phyloP scores from a whole-genome alignment of 495 filamentous ascomycete species.

The Penicillium ochrochloron region DNA sequence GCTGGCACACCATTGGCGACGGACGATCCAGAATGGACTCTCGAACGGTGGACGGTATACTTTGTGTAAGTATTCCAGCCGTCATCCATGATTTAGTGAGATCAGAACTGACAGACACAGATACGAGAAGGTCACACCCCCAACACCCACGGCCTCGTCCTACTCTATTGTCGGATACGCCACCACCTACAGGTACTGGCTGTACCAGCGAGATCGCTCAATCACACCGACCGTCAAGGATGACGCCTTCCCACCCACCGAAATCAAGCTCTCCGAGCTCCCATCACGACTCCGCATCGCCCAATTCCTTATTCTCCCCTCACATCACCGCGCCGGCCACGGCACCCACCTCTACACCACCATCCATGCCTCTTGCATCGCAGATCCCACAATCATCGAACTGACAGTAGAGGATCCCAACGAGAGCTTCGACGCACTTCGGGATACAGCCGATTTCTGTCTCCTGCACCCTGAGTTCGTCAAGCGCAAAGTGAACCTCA shows the following conservation, averaged over 20 bases:
- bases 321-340: slow-evolving; percentile 78
- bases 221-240: slow-evolving; percentile 38
- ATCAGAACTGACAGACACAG: slow-evolving; percentile 33
- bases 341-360: slow-evolving; percentile 80
- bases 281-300: slow-evolving; percentile 82
- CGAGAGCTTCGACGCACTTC: slow-evolving; percentile 88
- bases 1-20: slow-evolving; percentile 74
- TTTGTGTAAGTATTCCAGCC: slow-evolving; percentile 58
- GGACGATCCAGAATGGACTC: slow-evolving; percentile 72
- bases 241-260: slow-evolving; percentile 48
- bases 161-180: slow-evolving; percentile 85
- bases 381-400: slow-evolving; percentile 68
- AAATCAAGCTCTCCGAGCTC: slow-evolving; percentile 51
- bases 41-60: slow-evolving; percentile 86
- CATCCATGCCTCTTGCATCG: slow-evolving; percentile 68
- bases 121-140: slow-evolving; percentile 66
- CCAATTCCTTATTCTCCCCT: slow-evolving; percentile 91
- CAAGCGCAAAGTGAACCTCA: slow-evolving; percentile 50
- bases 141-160: slow-evolving; percentile 51
- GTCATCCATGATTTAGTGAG: not conserved
- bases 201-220: slow-evolving; percentile 38
- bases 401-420: slow-evolving; percentile 96
- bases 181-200: slow-evolving; percentile 82
- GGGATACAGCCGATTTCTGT: slow-evolving; percentile 80
- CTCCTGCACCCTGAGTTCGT: slow-evolving; percentile 59